Base-by-base conservation (phyloP, 805 yeast genomes). In the Tetrapisispora nanseiensis region DNA sequence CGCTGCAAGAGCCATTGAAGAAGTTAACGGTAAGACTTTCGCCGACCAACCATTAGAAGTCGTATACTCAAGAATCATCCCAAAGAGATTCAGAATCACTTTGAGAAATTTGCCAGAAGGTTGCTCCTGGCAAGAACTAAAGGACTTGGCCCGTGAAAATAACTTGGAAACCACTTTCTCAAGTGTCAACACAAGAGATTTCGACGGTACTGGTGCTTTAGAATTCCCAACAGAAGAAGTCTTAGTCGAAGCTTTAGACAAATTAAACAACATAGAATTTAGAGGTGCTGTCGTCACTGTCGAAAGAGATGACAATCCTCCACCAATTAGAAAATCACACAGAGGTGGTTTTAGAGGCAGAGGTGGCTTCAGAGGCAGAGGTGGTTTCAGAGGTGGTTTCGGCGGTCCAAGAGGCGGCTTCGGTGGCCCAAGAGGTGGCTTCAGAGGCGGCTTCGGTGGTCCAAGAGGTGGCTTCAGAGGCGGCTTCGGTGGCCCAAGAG, bases 121-220 rank as follows among this genome's bases (percentile, higher is more conserved):
- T 48, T 72, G 84, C 44, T 79, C 86, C 40, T 84, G 94, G 94
- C 92, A 84, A 71, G 90, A 82, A 56, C 74, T 84, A 59, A 84
- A 87, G 70, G 97, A 90, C 69, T 78, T 85, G 60, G 87, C 86
- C 51, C 75, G 95, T 61, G 87, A 82, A 47, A 82, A 77, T 65
- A 77, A 74, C 48, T 62, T 72, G 49, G 74, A 77, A 45, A 83
- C 86, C 44, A 75, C 81, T 27, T 82, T 80, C 51, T 61, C 72
- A 40, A 66, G 68, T 46, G 73, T 68, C 44, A 66, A 67, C 50
- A 62, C 67, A 42, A 65, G 71, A 58, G 73, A 69, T 46, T 65
- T 66, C 43, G 68, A 67, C 46, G 71, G 71, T 51, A 65, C 70
- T 41, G 73, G 73, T 61, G 71, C 69, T 45, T 51, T 69, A 43